phyloP scores from a whole-genome alignment of 306 rosid genomes.

The Castanea crenata region DNA sequence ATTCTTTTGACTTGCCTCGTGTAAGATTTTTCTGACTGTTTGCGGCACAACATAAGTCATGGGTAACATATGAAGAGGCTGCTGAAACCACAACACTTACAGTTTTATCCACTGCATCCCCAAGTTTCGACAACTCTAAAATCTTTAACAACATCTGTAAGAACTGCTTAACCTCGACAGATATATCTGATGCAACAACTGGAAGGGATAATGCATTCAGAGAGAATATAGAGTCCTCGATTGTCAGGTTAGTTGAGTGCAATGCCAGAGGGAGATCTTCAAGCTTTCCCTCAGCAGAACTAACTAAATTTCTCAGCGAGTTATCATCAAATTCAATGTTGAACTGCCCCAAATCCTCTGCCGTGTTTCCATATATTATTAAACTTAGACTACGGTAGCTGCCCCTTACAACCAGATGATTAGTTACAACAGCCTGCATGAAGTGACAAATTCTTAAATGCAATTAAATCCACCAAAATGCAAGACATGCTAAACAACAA shows the following conservation, averaged over 20 bases:
- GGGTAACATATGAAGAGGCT: constrained; percentile 62
- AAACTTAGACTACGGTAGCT: constrained; percentile 95
- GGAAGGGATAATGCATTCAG: constrained; percentile 64
- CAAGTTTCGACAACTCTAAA: constrained; percentile 58
- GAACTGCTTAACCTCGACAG: constrained; percentile 65
- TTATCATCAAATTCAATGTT: constrained; percentile 89
- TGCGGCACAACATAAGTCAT: constrained; percentile 38
- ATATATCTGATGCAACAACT: constrained; percentile 61
- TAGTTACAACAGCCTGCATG: constrained; percentile 88
- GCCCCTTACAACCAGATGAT: constrained; percentile 95
- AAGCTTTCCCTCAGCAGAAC: constrained; percentile 80
- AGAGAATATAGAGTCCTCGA: constrained; percentile 57
- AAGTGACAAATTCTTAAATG: constrained; percentile 18
- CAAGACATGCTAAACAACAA: not conserved
- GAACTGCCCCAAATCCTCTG: constrained; percentile 96
- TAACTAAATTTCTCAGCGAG: constrained; percentile 78
- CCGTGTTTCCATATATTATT: constrained; percentile 93
- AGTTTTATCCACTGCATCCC: constrained; percentile 56
- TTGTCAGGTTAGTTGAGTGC: constrained; percentile 54
- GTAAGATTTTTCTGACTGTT: constrained; percentile 34
- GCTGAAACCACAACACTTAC: constrained; percentile 69
- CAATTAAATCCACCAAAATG: constrained; percentile 10
- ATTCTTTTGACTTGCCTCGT: constrained; percentile 40
- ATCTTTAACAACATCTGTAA: constrained; percentile 68
- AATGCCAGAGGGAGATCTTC: constrained; percentile 91